Percentiles rank a stretch among this genome's conserved stretches.
Evolutionary conservation across 305 asterid species (phyloP).

Genomic region (Fraxinus floribunda): DNA sequence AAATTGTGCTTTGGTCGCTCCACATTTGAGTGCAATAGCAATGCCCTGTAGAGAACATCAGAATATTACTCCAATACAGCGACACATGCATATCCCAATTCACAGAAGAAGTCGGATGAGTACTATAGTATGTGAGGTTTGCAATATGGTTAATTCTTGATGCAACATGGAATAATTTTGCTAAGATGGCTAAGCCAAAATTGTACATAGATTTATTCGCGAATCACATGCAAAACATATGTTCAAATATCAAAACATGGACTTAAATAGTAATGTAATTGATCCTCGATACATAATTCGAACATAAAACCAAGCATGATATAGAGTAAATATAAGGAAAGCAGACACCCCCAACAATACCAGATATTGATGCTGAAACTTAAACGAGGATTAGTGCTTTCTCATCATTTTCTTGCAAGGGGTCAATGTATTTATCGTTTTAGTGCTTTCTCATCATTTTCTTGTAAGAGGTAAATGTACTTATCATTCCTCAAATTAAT

Average conservation of each 20-base stretch:
- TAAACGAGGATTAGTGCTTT: neutral
- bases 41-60: conserved; percentile 60
- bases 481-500: neutral
- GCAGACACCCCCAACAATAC: neutral
- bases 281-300: neutral
- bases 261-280: neutral
- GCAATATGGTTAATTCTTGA: neutral
- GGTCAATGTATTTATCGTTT: neutral
- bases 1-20: conserved; percentile 96
- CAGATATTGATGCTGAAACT: neutral
- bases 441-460: neutral
- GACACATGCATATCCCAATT: neutral
- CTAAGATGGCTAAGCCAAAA: neutral
- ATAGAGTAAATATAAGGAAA: neutral
- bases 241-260: neutral
- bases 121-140: neutral
- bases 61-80: neutral
- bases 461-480: neutral
- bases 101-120: neutral
- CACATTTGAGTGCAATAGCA: conserved; percentile 90
- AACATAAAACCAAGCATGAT: neutral
- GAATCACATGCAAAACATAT: neutral
- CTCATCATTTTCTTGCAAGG: neutral
- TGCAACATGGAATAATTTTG: neutral
- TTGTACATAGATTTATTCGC: neutral